phyloP scores from a whole-genome alignment of 106 monocot species.

The Dioscorea dumetorum region DNA sequence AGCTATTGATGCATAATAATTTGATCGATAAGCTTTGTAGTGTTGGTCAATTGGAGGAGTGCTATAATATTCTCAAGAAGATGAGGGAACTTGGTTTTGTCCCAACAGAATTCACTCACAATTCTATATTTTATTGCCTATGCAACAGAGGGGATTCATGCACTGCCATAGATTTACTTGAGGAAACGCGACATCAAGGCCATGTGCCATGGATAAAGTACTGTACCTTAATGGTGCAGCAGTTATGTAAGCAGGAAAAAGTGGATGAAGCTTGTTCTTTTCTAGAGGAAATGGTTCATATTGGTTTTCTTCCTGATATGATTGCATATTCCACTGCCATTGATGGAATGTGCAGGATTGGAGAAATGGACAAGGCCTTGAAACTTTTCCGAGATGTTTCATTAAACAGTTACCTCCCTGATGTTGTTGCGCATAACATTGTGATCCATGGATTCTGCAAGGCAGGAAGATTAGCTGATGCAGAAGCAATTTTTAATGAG shows the following conservation, averaged over 20 bases:
- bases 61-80: conserved; percentile 35
- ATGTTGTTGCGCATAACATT: conserved; percentile 87
- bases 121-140: conserved; percentile 63
- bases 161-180: conserved; percentile 42
- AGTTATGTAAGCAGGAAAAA: conserved; percentile 48
- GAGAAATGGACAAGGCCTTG: conserved; percentile 45
- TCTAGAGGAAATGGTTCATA: conserved; percentile 44
- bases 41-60: conserved; percentile 49
- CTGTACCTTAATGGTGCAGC: conserved; percentile 55
- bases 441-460: conserved; percentile 79
- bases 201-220: conserved; percentile 83
- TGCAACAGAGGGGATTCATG: conserved; percentile 40
- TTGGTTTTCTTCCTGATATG: conserved; percentile 79
- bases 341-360: conserved; percentile 51
- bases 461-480: conserved; percentile 45
- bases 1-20: conserved; percentile 56
- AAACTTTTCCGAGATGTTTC: conserved; percentile 49
- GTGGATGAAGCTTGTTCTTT: conserved; percentile 47
- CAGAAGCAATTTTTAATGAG: conserved; percentile 51
- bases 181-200: conserved; percentile 51
- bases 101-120: conserved; percentile 72
- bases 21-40: conserved; percentile 50
- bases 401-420: conserved; percentile 39
- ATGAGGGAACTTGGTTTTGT: conserved; percentile 48
- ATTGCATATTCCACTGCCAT: conserved; percentile 63